Conservation (phyloP, 2,329 filamentous ascomycete genomes). For the Parafenestella ontariensis region DNA sequence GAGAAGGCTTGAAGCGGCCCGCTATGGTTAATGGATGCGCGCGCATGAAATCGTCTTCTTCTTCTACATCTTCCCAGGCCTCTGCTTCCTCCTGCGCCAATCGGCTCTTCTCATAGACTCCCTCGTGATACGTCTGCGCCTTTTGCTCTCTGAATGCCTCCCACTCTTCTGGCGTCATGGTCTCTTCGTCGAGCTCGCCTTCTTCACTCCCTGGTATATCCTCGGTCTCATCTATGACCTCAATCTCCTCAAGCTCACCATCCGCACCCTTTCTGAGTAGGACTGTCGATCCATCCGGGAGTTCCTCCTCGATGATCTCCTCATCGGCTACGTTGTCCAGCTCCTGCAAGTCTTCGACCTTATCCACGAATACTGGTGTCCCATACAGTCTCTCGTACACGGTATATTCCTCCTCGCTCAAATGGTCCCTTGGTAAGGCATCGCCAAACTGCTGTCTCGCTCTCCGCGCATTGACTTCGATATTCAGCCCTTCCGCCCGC, state of each 20-base stretch:
- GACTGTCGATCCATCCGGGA: slow-evolving; percentile 39
- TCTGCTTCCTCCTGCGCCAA: slow-evolving; percentile 53
- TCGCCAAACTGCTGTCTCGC: slow-evolving; percentile 80
- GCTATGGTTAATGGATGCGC: slow-evolving; percentile 76
- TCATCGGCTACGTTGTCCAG: slow-evolving; percentile 56
- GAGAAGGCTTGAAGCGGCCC: slow-evolving; percentile 76
- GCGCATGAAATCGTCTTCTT: slow-evolving; percentile 57
- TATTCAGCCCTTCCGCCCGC: slow-evolving; percentile 36
- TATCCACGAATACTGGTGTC: slow-evolving; percentile 68
- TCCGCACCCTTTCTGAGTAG: slow-evolving; percentile 64
- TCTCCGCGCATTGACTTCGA: slow-evolving; percentile 71
- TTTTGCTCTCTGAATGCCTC: slow-evolving; percentile 44
- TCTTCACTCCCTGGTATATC: slow-evolving; percentile 42
- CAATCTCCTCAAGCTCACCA: slow-evolving; percentile 69
- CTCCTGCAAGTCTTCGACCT: slow-evolving; percentile 58
- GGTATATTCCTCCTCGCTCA: slow-evolving; percentile 73
- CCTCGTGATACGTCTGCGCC: slow-evolving; percentile 40
- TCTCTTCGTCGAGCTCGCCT: slow-evolving; percentile 25
- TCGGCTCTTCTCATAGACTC: slow-evolving; percentile 52
- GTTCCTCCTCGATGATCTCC: slow-evolving; percentile 50
- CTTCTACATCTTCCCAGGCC: slow-evolving; percentile 36
- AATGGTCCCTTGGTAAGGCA: slow-evolving; percentile 72
- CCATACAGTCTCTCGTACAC: slow-evolving; percentile 86
- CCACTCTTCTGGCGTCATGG: slow-evolving; percentile 43
- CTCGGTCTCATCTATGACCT: slow-evolving; percentile 41